Percentiles rank a stretch among this genome's conserved stretches.
phyloP scores from a whole-genome alignment of 257 asterid genomes.

The Oldenlandia corymbosa region DNA sequence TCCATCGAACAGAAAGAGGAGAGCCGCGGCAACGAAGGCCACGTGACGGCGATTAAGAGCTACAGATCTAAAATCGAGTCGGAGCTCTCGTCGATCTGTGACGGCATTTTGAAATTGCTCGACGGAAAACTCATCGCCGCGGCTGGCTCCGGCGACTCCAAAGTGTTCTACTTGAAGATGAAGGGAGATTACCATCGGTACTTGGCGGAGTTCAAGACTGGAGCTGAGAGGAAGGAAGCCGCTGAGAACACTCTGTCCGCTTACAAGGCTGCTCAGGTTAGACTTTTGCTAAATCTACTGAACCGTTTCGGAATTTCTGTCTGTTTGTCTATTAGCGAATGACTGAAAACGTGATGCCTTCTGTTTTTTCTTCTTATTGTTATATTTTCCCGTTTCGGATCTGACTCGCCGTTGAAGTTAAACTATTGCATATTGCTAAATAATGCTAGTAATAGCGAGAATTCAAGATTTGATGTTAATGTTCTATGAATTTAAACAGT shows the following conservation, averaged over 20 bases:
- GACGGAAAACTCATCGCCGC: conserved; percentile 69
- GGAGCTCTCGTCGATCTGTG: conserved; percentile 67
- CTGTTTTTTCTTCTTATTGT: not conserved
- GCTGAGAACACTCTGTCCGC: conserved; percentile 88
- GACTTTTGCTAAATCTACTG: not conserved
- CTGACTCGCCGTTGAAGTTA: not conserved
- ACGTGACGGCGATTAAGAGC: conserved; percentile 53
- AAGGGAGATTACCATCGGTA: conserved; percentile 84
- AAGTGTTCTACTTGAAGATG: conserved; percentile 90
- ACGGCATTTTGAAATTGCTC: conserved; percentile 65
- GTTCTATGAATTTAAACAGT: not conserved
- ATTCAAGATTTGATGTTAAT: not conserved
- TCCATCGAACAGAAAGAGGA: conserved; percentile 88
- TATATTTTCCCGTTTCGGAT: not conserved
- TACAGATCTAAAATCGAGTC: conserved; percentile 83
- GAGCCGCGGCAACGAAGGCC: conserved; percentile 79
- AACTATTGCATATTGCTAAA: not conserved
- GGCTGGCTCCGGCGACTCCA: conserved; percentile 61
- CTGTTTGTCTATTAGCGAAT: not conserved
- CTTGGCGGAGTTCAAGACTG: conserved; percentile 75
- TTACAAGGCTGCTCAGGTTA: conserved; percentile 85
- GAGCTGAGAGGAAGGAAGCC: conserved; percentile 71
- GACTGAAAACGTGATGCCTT: not conserved
- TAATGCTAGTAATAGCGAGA: not conserved
- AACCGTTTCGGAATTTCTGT: not conserved